phyloP scores from a whole-genome alignment of 208 protist species.

The Leishmania gerbilli region DNA sequence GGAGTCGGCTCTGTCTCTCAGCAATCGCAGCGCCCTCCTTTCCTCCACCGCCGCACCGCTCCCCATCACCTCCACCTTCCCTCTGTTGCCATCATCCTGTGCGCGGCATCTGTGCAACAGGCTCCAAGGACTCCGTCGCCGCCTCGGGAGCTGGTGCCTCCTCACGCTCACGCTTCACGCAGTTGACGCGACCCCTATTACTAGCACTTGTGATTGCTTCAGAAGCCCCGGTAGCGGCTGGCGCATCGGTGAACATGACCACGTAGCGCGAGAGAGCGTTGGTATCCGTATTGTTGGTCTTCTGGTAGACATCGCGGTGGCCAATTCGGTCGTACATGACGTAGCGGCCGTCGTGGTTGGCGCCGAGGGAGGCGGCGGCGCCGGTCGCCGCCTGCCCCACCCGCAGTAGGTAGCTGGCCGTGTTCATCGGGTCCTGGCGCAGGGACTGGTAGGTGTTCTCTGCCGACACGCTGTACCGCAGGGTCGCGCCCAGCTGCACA shows the following conservation, averaged over 20 bases:
- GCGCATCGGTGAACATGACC: conserved; percentile 50
- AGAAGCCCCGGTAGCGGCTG: conserved; percentile 3
- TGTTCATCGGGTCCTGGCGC: conserved; percentile 55
- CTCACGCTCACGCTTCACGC: conserved; percentile 30
- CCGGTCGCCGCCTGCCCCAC: conserved; percentile 17
- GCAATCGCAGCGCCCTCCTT: neutral
- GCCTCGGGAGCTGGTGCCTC: conserved; percentile 8
- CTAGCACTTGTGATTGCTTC: neutral
- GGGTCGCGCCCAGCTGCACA: conserved; percentile 19
- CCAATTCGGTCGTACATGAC: conserved; percentile 71
- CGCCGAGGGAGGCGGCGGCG: conserved; percentile 25
- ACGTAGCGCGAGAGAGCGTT: conserved; percentile 63
- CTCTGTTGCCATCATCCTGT: neutral
- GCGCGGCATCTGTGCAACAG: conserved; percentile 7
- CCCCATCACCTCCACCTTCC: neutral
- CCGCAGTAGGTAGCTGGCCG: conserved; percentile 72
- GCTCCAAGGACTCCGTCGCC: neutral
- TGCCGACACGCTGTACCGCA: conserved; percentile 50
- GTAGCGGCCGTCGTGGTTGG: conserved; percentile 57
- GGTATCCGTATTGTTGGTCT: conserved; percentile 54
- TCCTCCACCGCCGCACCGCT: neutral
- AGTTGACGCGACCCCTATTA: neutral
- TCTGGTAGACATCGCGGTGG: conserved; percentile 58
- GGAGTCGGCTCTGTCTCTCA: neutral
- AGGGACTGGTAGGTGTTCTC: conserved; percentile 77